Evolutionary conservation across 2,329 filamentous ascomycete genomes (phyloP).

Genomic region (Didymella keratinophila): DNA sequence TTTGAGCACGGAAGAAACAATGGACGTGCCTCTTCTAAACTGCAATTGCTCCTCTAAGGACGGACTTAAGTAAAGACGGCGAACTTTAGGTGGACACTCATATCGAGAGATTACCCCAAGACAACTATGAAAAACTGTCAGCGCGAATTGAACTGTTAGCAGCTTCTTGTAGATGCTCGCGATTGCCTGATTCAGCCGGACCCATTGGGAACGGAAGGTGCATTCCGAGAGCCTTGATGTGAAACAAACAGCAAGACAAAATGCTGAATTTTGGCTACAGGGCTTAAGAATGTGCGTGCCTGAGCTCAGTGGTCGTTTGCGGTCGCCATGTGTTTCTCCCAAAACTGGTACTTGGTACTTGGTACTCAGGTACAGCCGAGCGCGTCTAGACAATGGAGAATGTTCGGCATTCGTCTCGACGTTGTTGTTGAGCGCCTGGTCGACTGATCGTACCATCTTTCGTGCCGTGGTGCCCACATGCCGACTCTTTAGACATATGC

Average conservation of each 20-base stretch:
- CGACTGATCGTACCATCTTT: constrained; percentile 8
- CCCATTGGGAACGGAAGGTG: constrained; percentile 1
- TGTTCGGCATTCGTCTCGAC: constrained; percentile 1
- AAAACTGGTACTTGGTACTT: constrained; percentile 9
- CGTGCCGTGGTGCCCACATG: background rate
- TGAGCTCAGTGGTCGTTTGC: constrained; percentile 6
- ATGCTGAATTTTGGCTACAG: background rate
- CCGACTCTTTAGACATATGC: background rate
- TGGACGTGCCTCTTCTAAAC: background rate
- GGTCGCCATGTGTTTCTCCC: constrained; percentile 9
- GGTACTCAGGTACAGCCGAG: constrained; percentile 8
- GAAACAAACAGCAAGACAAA: background rate
- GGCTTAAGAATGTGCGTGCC: background rate
- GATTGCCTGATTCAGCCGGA: constrained; percentile 1
- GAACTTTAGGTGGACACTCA: background rate
- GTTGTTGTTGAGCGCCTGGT: constrained; percentile 11
- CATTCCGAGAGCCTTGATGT: constrained; percentile 8
- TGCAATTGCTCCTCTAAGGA: background rate
- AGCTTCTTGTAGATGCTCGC: background rate
- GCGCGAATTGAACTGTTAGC: background rate
- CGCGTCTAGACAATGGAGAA: constrained; percentile 3
- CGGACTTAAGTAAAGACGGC: background rate
- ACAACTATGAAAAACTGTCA: constrained; percentile 1
- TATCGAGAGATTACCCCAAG: background rate
- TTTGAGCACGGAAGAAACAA: background rate